Conservation (phyloP, 2,329 filamentous ascomycete species). For the Lomentospora prolificans region DNA sequence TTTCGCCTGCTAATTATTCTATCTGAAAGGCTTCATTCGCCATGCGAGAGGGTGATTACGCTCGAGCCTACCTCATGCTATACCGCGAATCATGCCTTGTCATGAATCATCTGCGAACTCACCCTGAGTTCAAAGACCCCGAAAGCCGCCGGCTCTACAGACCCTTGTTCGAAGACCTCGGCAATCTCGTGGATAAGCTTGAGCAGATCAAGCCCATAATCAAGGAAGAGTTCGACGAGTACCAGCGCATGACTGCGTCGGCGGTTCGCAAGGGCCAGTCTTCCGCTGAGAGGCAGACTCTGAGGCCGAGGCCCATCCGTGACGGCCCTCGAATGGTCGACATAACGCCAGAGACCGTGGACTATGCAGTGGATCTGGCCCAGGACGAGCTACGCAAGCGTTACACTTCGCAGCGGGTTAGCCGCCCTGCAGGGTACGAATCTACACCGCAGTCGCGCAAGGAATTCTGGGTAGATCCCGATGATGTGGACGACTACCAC, state of each 20-base stretch:
- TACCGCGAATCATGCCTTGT: slow-evolving; percentile 83
- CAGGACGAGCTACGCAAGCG: slow-evolving; percentile 61
- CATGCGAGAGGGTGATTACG: slow-evolving; percentile 72
- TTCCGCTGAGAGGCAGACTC: slow-evolving; percentile 9
- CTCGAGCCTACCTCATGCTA: slow-evolving; percentile 84
- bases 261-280: background rate
- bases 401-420: slow-evolving; percentile 47
- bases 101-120: slow-evolving; percentile 60
- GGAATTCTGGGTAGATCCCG: slow-evolving; percentile 10
- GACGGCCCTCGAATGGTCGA: slow-evolving; percentile 48
- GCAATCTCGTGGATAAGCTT: slow-evolving; percentile 56
- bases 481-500: background rate
- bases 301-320: slow-evolving; percentile 17
- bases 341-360: slow-evolving; percentile 55
- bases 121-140: slow-evolving; percentile 63
- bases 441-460: slow-evolving; percentile 26
- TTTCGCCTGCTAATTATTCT: slow-evolving; percentile 8
- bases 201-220: slow-evolving; percentile 75
- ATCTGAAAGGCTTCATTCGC: slow-evolving; percentile 68
- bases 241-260: background rate
- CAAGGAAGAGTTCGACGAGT: slow-evolving; percentile 58
- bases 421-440: slow-evolving; percentile 29
- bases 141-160: slow-evolving; percentile 55
- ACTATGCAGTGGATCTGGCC: slow-evolving; percentile 68
- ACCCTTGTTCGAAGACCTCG: slow-evolving; percentile 36